These are phyloP conservation scores for Coemansia sp. DNA, from an alignment of 192 early-diverging fungal genomes.

Conservation along the genomic window DNA sequence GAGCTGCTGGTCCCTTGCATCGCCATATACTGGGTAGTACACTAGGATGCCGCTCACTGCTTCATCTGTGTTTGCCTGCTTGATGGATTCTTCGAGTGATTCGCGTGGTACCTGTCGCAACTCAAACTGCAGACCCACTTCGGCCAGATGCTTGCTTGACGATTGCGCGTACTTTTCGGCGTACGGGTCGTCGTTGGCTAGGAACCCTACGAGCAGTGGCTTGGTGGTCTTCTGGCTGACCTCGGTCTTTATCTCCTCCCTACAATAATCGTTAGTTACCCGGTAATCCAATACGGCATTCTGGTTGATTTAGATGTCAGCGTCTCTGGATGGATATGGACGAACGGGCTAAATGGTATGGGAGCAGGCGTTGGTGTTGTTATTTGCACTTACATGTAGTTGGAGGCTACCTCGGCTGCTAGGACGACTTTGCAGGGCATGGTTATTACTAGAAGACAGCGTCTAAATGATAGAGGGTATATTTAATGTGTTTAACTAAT, in stretches of 20 bases:
- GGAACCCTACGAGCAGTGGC: slow-evolving; percentile 86
- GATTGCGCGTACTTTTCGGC: slow-evolving; percentile 92
- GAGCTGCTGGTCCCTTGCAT: slow-evolving; percentile 89
- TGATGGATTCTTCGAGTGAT: slow-evolving; percentile 78
- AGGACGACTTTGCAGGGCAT: slow-evolving; percentile 57
- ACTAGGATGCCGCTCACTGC: slow-evolving; percentile 94
- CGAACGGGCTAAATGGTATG: too few species aligned
- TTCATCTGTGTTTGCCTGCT: slow-evolving; percentile 84
- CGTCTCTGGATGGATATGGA: too few species aligned
- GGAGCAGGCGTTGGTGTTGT: too few species aligned
- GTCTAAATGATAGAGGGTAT: neutral
- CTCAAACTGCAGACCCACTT: slow-evolving; percentile 89
- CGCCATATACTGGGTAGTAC: slow-evolving; percentile 97
- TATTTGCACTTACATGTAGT: slow-evolving; percentile 47
- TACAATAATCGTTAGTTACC: too few species aligned
- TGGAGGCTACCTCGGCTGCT: slow-evolving; percentile 50
- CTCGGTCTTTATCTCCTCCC: slow-evolving; percentile 47
- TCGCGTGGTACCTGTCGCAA: slow-evolving; percentile 77
- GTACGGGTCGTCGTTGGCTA: slow-evolving; percentile 93
- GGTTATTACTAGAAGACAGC: neutral
- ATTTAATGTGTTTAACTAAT: neutral
- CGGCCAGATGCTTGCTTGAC: slow-evolving; percentile 89
- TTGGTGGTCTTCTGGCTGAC: slow-evolving; percentile 59
- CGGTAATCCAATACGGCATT: too few species aligned
- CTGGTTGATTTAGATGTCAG: too few species aligned